These are phyloP conservation scores for Ilyonectria sp. DNA, from an alignment of 2,329 filamentous ascomycete genomes.

Conservation along the genomic window DNA sequence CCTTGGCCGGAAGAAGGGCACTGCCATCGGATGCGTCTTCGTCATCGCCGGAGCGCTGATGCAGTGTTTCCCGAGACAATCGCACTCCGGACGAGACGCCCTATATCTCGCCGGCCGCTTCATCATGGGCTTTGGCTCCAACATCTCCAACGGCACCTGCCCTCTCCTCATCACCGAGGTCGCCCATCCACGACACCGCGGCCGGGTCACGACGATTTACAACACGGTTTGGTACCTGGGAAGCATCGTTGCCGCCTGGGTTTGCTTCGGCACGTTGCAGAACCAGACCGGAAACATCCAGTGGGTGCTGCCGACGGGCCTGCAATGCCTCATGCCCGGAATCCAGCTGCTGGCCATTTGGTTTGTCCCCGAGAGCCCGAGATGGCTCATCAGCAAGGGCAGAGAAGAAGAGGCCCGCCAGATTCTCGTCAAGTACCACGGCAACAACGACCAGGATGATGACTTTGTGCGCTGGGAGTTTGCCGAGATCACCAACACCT, in stretches of 20 bases:
- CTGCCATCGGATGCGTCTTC: conserved; percentile 38
- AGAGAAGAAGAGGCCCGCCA: conserved; percentile 39
- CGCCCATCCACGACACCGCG: conserved; percentile 41
- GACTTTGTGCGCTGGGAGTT: conserved; percentile 41
- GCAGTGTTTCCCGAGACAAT: conserved; percentile 41
- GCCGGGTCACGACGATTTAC: conserved; percentile 43
- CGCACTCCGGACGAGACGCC: conserved; percentile 32
- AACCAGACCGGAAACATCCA: conserved; percentile 37
- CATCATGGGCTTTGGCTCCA: conserved; percentile 44
- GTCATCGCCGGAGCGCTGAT: conserved; percentile 41
- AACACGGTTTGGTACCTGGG: conserved; percentile 47
- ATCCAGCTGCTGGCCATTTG: conserved; percentile 42
- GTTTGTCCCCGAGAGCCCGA: conserved; percentile 39
- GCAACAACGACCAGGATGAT: conserved; percentile 33
- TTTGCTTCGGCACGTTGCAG: conserved; percentile 37
- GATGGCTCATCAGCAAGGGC: conserved; percentile 44
- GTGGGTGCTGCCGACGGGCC: conserved; percentile 40
- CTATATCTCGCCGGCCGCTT: conserved; percentile 43
- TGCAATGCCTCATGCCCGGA: conserved; percentile 43
- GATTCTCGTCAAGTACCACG: conserved; percentile 44
- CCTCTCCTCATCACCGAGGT: conserved; percentile 45
- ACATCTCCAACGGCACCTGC: conserved; percentile 44
- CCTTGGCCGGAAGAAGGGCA: conserved; percentile 42
- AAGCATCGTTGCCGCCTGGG: conserved; percentile 42
- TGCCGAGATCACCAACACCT: conserved; percentile 39